phyloP scores from a whole-genome alignment of 2,329 filamentous ascomycete genomes.

The Alternaria atra region DNA sequence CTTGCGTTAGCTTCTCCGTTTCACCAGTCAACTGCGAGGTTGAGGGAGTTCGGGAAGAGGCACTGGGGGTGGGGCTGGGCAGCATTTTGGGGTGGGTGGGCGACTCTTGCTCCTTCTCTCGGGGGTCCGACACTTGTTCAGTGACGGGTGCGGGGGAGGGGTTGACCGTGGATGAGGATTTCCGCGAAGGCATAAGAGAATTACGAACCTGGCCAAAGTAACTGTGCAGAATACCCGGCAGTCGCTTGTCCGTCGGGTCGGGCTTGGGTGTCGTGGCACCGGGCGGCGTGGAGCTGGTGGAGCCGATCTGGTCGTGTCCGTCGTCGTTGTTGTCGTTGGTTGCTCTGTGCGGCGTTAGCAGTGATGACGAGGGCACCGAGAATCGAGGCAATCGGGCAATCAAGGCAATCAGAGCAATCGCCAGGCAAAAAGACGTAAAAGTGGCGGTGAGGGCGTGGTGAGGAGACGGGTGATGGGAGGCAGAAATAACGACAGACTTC shows the following conservation, averaged over 20 bases:
- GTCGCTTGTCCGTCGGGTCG: constrained; percentile 91
- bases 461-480: constrained; percentile 14
- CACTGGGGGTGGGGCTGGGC: constrained; percentile 59
- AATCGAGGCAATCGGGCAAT: not conserved
- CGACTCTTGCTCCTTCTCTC: constrained; percentile 37
- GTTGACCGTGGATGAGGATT: constrained; percentile 48
- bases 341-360: constrained; percentile 50
- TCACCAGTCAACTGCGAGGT: constrained; percentile 72
- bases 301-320: constrained; percentile 78
- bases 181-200: constrained; percentile 59
- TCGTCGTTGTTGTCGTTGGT: constrained; percentile 78
- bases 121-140: constrained; percentile 26
- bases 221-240: constrained; percentile 92
- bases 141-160: constrained; percentile 49
- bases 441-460: constrained; percentile 21
- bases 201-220: constrained; percentile 99
- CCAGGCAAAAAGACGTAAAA: constrained; percentile 6
- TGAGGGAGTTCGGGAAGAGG: constrained; percentile 57
- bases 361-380: constrained; percentile 43
- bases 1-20: constrained; percentile 89
- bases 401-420: constrained; percentile 6
- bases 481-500: constrained; percentile 31
- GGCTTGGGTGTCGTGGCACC: constrained; percentile 93
- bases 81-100: constrained; percentile 61
- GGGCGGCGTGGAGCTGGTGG: constrained; percentile 83